Evolutionary conservation across 1,139 yeast species (phyloP), one percentile per base, ranked within the genome.

Genomic region (Kodamaea derodonti): DNA sequence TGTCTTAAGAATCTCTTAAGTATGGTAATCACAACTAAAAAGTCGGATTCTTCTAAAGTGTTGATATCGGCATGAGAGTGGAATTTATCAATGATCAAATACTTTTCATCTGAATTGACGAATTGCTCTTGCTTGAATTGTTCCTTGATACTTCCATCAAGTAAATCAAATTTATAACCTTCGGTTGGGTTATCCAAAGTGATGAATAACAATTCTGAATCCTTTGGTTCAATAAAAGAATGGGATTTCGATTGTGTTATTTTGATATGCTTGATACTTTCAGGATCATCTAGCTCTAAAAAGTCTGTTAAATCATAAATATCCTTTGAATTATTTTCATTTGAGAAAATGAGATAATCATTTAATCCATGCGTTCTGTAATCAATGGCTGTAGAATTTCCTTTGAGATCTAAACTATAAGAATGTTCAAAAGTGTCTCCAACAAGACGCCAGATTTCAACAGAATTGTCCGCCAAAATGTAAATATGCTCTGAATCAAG

Each of bases 1-100:
- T 69, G 75, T 37, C 69, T 55, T 29, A 46, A 43, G 15, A 53
- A 41, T 46, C 73, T 52, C 27, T 47, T 49, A 7, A 60, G 20
- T 15, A 42, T 40, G 29, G 36, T 25, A 4, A 46, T 29, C 9
- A 62, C 30, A 7, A 61, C 42, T 18, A 56, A 52, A 14, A 51
- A 46, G 24, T 54, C 43, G 9, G 51, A 48, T 7, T 54, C 45
- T 27, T 63, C 65, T 26, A 34, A 33, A 33, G 29, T 27, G 25
- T 27, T 27, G n/a, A 32, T 24, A 24, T 63, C 62, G 26, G 65
- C 45, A 34, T 58, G 60, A 1, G 66, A 58, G 23, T 55, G 54
- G 7, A 72, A 70, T 30, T 53, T 60, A 45, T 63, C 58, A 23
- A 60, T 46, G 33, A 60, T 45, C 15, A 51, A 35, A 29, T 41